Conservation (phyloP, 192 early-diverging fungal species). For the Linnemannia exigua region DNA sequence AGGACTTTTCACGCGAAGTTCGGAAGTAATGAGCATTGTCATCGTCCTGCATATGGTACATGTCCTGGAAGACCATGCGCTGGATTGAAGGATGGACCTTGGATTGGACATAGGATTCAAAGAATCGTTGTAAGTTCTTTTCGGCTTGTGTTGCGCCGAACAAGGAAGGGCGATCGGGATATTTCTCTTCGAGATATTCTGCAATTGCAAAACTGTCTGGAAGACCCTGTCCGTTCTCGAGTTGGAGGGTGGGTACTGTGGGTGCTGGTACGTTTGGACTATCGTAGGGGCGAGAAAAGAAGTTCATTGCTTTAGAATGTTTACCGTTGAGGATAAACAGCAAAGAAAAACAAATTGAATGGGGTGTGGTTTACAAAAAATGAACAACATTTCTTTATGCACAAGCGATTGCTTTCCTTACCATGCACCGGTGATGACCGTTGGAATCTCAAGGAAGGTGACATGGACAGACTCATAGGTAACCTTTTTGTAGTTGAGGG, state of each 20-base stretch:
- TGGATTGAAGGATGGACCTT: slow-evolving; percentile 43
- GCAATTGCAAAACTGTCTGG: slow-evolving; percentile 70
- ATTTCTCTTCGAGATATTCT: slow-evolving; percentile 68
- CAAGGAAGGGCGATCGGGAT: slow-evolving; percentile 63
- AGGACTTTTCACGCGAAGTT: slow-evolving; percentile 52
- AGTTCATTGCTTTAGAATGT: no score
- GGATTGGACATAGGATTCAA: slow-evolving; percentile 51
- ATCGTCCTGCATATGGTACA: slow-evolving; percentile 39
- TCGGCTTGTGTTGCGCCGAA: slow-evolving; percentile 50
- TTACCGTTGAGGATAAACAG: background rate
- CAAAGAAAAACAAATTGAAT: background rate
- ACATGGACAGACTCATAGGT: slow-evolving; percentile 36
- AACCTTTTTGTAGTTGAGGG: slow-evolving; percentile 35
- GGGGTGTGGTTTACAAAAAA: background rate
- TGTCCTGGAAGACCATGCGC: slow-evolving; percentile 42
- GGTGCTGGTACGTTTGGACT: slow-evolving; percentile 34
- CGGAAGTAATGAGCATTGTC: slow-evolving; percentile 53
- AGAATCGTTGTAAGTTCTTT: slow-evolving; percentile 59
- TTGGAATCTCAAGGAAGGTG: slow-evolving; percentile 43
- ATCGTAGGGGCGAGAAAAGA: no score
- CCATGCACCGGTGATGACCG: slow-evolving; percentile 26
- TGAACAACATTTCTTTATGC: background rate
- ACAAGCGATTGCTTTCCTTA: background rate
- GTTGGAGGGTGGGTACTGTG: slow-evolving; percentile 59
- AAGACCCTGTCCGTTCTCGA: slow-evolving; percentile 45